phyloP scores from a whole-genome alignment of 1,284 basidiomycete species.

The Pyrrhoderma noxium region DNA sequence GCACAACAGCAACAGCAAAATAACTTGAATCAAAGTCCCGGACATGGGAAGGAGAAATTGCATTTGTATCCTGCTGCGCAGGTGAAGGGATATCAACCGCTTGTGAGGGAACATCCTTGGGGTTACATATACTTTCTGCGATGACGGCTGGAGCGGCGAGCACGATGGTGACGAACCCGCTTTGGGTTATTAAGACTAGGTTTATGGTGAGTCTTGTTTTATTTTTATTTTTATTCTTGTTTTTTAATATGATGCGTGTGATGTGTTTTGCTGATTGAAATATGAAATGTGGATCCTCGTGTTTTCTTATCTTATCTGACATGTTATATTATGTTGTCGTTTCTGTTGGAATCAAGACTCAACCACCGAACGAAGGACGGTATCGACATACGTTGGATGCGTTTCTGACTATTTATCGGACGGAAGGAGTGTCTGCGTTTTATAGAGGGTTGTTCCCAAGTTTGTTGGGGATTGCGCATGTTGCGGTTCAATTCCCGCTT shows the following conservation, averaged over 20 bases:
- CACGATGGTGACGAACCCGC: conserved; percentile 85
- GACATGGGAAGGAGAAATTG: conserved; percentile 24
- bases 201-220: conserved; percentile 75
- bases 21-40: too few relatives aligned
- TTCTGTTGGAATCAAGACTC: conserved; percentile 58
- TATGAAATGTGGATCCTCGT: too few relatives aligned
- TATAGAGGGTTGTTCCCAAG: conserved; percentile 89
- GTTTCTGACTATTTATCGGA: conserved; percentile 76
- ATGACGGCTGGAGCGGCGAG: conserved; percentile 90
- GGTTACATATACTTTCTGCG: conserved; percentile 83
- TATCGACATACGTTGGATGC: conserved; percentile 88
- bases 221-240: neutral
- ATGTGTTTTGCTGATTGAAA: too few relatives aligned
- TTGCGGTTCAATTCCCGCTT: conserved; percentile 93
- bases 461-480: conserved; percentile 83
- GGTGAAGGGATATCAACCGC: conserved; percentile 72
- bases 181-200: conserved; percentile 96
- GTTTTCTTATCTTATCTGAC: too few relatives aligned
- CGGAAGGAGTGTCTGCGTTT: conserved; percentile 80
- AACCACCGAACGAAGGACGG: conserved; percentile 61
- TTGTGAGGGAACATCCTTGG: conserved; percentile 73
- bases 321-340: too few relatives aligned
- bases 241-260: too few relatives aligned
- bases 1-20: too few relatives aligned
- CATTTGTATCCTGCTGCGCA: conserved; percentile 73